Evolutionary conservation across 129 eudicot species (phyloP), one percentile per base, ranked within the genome.

Genomic region (Tagetes patula): DNA sequence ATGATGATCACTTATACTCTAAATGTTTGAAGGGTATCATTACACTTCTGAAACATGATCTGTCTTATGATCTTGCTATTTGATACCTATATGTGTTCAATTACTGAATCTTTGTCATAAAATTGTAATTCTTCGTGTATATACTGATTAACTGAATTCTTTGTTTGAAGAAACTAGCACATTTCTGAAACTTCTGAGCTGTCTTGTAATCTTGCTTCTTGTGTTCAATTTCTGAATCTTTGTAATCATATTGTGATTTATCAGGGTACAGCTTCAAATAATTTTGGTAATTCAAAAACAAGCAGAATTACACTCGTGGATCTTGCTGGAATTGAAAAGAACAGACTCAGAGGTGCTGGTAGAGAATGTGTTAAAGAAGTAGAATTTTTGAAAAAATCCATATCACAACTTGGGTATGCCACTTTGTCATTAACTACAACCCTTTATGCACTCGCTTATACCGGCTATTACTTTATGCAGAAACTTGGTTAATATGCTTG

Each of bases 371-470:
- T 71, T 30, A 88, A 75, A 72, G 96, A 94, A 84, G 96, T 89
- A 52, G 92, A 86, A 77, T 86, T 82, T 77, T 86, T 94, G 30
- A 90, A 84, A 76, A 88, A 85, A 82, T 88, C 99, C 39, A 77
- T 84, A 52, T 88, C 97, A 76, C 91, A 90, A 58, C 93, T 94
- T 10, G 99, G 99, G 99, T 90, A 94, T 69, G 87, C 31, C 43
- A 3, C 39, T 58, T 54, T 30, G 27, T 20, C 27, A 20, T 20
- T 20, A 20, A 20, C 13, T 58, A 20, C 27, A 20, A 20, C 27
- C 27, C 63, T 20, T 58, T 56, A 6, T 54, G 12, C 32, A 31
- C 64, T 55, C 56, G 70, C 47, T 36, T 59, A 56, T 27, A 41
- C 59, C 67, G 39, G 36, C 69, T 47, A 39, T 67, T 65, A 56